phyloP scores from a whole-genome alignment of 306 rosid genomes.

The Citrullus mucosospermus region DNA sequence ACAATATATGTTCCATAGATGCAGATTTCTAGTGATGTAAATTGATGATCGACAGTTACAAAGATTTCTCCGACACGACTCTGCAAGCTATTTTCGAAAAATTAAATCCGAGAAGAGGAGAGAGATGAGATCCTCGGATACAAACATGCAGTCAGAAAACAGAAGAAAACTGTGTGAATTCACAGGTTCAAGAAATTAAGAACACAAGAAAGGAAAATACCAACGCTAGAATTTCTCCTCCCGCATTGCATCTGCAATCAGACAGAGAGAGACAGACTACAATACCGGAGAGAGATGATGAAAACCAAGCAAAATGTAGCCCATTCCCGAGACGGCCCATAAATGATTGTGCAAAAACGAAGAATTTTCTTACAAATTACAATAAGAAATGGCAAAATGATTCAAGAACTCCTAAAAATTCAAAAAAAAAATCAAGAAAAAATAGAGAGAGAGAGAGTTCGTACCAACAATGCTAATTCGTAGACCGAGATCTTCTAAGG shows the following conservation, averaged over 20 bases:
- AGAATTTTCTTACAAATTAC: not conserved
- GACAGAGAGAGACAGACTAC: not conserved
- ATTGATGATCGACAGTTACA: not conserved
- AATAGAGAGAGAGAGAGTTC: not conserved
- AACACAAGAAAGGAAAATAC: not conserved
- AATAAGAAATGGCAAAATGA: not conserved
- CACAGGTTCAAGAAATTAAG: not conserved
- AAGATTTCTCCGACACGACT: not conserved
- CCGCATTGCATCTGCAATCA: not conserved
- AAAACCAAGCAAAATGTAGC: not conserved
- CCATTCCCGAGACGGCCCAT: not conserved
- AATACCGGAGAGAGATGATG: not conserved
- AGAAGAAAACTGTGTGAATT: not conserved
- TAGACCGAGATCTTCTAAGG: not conserved
- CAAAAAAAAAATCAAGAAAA: not conserved
- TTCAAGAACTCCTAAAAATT: not conserved
- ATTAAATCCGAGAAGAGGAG: not conserved
- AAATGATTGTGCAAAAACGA: not conserved
- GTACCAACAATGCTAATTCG: not conserved
- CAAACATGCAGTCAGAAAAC: conserved; percentile 5
- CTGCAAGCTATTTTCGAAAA: not conserved
- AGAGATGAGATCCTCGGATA: not conserved
- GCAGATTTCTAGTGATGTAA: not conserved
- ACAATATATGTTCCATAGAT: not conserved
- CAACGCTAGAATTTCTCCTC: not conserved